Conservation (phyloP, 306 rosid species). For the Rubus idaeus region DNA sequence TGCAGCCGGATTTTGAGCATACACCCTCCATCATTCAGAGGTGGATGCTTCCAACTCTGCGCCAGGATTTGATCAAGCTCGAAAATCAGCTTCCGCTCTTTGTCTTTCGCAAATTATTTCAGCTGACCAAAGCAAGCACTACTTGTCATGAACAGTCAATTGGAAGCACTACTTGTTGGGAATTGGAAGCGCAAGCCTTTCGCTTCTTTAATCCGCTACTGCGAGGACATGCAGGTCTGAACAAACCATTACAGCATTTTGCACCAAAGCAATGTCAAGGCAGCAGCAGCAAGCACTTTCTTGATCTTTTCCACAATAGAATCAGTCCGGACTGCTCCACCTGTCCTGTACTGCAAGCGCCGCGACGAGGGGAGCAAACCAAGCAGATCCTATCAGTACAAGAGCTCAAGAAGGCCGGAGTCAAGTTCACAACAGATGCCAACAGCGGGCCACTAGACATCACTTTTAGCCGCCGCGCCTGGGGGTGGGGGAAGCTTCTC, state of each 20-base stretch:
- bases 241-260: background rate
- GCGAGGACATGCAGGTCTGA: constrained; percentile 1
- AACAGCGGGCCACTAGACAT: constrained; percentile 17
- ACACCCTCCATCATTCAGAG: constrained; percentile 19
- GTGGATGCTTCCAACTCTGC: constrained; percentile 46
- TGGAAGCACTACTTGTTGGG: background rate
- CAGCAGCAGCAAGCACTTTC: constrained; percentile 27
- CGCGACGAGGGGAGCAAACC: constrained; percentile 9
- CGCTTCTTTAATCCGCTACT: constrained; percentile 37
- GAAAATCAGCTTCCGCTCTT: constrained; percentile 51
- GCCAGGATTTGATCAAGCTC: constrained; percentile 41
- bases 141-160: background rate
- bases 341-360: no score
- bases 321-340: constrained; percentile 19
- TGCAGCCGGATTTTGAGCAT: background rate
- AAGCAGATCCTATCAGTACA: constrained; percentile 28
- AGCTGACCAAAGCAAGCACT: background rate
- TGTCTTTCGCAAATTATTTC: constrained; percentile 33
- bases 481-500: constrained; percentile 13
- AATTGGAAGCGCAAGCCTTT: constrained; percentile 29
- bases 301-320: constrained; percentile 36
- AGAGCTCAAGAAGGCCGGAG: constrained; percentile 38
- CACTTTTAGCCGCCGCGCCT: constrained; percentile 10
- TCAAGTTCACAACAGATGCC: constrained; percentile 28
- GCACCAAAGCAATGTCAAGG: background rate